Conservation (phyloP, 2,329 filamentous ascomycete species). For the Phaeosphaeria sp. region DNA sequence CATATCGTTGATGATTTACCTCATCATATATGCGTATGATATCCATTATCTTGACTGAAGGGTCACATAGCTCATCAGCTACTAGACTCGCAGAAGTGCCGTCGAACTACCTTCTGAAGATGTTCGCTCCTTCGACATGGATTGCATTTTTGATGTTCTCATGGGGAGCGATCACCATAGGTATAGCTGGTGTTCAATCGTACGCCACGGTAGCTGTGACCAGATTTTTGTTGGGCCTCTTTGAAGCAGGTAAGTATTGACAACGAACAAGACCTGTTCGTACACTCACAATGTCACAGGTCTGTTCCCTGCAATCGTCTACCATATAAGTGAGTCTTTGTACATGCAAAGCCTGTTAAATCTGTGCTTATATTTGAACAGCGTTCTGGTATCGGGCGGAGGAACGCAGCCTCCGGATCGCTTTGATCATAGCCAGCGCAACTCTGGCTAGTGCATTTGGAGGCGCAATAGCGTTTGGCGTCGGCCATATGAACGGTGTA, state of each 20-base stretch:
- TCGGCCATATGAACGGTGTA: conserved; percentile 48
- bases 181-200: conserved; percentile 51
- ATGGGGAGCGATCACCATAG: conserved; percentile 53
- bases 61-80: conserved; percentile 52
- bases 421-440: conserved; percentile 60
- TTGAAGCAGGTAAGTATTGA: conserved; percentile 15
- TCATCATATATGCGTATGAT: not conserved
- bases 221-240: conserved; percentile 46
- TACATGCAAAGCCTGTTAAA: not conserved
- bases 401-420: conserved; percentile 64
- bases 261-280: not conserved
- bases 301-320: not conserved
- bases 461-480: conserved; percentile 60
- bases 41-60: too few relatives aligned
- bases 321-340: not conserved
- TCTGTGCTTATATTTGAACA: not conserved
- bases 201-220: conserved; percentile 49
- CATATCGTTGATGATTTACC: not conserved
- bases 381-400: conserved; percentile 61
- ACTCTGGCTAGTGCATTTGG: conserved; percentile 63
- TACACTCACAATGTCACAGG: not conserved
- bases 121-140: conserved; percentile 54
- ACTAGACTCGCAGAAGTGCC: conserved; percentile 53
- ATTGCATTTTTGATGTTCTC: conserved; percentile 51
- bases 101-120: conserved; percentile 65